A percentile compares a stretch with the other conserved stretches of the same genome.
phyloP scores from a whole-genome alignment of 345 rosid genomes.

The Populus alba region DNA sequence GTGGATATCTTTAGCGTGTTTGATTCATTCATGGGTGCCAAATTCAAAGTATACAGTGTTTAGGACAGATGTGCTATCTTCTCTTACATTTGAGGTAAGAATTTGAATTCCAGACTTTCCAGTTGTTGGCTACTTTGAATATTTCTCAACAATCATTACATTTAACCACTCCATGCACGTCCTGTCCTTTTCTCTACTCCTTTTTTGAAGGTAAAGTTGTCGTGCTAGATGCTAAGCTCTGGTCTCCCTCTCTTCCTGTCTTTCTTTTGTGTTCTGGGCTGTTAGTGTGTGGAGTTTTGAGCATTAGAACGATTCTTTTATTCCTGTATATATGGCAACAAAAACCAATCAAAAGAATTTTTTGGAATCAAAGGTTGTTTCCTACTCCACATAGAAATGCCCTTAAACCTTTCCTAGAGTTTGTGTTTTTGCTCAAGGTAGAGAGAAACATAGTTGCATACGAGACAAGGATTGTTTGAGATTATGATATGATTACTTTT shows the following conservation, averaged over 20 bases:
- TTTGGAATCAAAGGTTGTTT: neutral
- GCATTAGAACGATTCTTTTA: neutral
- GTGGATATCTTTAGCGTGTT: slow-evolving; percentile 73
- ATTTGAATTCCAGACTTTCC: no score
- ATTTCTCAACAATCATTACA: slow-evolving; percentile 8
- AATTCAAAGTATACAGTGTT: slow-evolving; percentile 45
- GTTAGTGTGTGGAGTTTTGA: neutral
- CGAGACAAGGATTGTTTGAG: no score
- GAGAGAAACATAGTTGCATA: no score
- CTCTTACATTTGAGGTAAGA: slow-evolving; percentile 65
- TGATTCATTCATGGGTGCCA: slow-evolving; percentile 70
- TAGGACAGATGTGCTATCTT: slow-evolving; percentile 45
- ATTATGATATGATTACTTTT: no score
- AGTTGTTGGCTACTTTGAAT: neutral
- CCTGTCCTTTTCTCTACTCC: slow-evolving; percentile 16
- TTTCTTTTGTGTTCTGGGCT: no score
- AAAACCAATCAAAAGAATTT: no score
- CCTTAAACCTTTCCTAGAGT: neutral
- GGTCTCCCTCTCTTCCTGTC: no score
- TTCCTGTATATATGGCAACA: no score
- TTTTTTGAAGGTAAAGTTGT: slow-evolving; percentile 13
- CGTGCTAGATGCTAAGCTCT: no score
- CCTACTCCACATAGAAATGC: neutral
- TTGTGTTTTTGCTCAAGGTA: neutral
- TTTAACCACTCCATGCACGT: slow-evolving; percentile 21